Evolutionary conservation across 1,139 yeast species (phyloP).

Genomic region (Yamadazyma trypodendri): DNA sequence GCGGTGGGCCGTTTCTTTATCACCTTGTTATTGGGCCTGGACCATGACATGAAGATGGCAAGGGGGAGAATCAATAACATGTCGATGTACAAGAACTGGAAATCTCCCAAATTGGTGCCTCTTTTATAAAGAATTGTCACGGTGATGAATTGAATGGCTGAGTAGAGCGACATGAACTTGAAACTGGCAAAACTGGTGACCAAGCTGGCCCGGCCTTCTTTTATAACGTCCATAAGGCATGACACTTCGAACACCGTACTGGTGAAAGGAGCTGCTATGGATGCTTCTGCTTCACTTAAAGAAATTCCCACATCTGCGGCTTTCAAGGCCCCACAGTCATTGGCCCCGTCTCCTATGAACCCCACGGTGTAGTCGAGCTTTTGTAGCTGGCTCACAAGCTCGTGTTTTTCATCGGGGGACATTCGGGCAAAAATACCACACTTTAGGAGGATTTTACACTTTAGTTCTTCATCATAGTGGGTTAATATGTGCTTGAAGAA

Average conservation of each 20-base stretch:
- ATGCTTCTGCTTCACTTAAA: conserved; percentile 94
- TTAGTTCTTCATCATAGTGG: conserved; percentile 39
- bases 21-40: conserved; percentile 67
- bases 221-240: conserved; percentile 86
- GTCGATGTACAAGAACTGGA: conserved; percentile 93
- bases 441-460: conserved; percentile 61
- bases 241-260: conserved; percentile 86
- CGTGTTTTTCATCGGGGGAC: conserved; percentile 99
- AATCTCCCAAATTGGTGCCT: conserved; percentile 96
- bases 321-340: conserved; percentile 96
- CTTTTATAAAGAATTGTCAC: conserved; percentile 81
- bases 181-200: conserved; percentile 96
- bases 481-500: conserved; percentile 76
- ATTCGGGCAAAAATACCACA: conserved; percentile 87
- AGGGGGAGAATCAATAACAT: conserved; percentile 85
- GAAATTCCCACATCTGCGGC: conserved; percentile 98
- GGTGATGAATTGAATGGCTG: conserved; percentile 91
- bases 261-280: conserved; percentile 98
- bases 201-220: conserved; percentile 91
- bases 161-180: conserved; percentile 95
- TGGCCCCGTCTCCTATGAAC: conserved; percentile 96
- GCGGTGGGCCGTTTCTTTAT: conserved; percentile 86
- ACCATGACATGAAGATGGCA: conserved; percentile 98
- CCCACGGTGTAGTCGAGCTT: conserved; percentile 88
- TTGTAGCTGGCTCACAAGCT: conserved; percentile 84